These are phyloP conservation scores for Oryza coarctata DNA, from an alignment of 176 grass and related monocot genomes.

Conservation along the genomic window DNA sequence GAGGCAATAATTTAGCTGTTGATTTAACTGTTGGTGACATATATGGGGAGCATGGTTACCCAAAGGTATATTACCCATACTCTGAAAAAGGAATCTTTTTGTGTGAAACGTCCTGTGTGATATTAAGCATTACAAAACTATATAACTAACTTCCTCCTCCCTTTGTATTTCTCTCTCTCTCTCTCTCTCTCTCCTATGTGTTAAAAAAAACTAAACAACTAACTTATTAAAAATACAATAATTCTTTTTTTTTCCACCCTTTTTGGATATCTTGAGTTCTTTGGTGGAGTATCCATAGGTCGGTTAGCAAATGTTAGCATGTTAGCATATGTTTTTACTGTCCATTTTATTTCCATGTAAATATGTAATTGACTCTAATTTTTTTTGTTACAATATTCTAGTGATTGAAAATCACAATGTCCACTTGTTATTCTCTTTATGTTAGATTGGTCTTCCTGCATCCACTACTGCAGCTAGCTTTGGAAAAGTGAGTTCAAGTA, in stretches of 20 bases:
- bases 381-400: background rate
- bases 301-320: background rate
- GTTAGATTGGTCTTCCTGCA: constrained; percentile 89
- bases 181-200: no score
- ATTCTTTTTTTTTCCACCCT: background rate
- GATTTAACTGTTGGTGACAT: constrained; percentile 98
- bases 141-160: background rate
- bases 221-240: background rate
- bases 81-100: background rate
- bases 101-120: background rate
- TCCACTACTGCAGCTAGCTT: constrained; percentile 94
- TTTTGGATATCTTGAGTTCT: background rate
- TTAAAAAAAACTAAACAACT: no score
- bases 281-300: background rate
- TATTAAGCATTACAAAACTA: background rate
- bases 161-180: no score
- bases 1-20: constrained; percentile 81
- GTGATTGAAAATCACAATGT: constrained; percentile 1
- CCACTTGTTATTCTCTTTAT: constrained; percentile 34
- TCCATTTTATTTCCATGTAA: background rate
- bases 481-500: constrained; percentile 90
- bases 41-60: constrained; percentile 87
- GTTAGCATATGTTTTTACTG: background rate
- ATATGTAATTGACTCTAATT: background rate
- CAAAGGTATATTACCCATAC: constrained; percentile 58